A percentile compares a stretch with the other conserved stretches of the same genome.
phyloP scores from a whole-genome alignment of 495 filamentous ascomycete species.

The Annulohypoxylon moriforme region DNA sequence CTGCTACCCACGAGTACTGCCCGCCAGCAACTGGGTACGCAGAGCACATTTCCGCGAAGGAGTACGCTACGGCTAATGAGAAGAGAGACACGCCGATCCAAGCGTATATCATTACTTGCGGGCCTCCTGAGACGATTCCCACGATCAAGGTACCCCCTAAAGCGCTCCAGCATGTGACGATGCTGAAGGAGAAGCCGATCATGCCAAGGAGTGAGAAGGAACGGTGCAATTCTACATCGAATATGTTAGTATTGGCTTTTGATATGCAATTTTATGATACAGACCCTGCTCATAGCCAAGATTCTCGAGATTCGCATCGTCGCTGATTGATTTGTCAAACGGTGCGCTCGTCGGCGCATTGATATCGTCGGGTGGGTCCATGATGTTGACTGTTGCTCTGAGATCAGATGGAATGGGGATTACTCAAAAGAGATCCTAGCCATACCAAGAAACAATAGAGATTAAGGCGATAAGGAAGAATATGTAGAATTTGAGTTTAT shows the following conservation, averaged over 20 bases:
- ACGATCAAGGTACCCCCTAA: not conserved
- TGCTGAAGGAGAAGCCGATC: not conserved
- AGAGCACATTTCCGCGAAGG: not conserved
- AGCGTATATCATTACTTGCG: not conserved
- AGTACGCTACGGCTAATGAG: not conserved
- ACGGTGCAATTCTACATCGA: not conserved
- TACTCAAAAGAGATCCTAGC: no score
- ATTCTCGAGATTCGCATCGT: not conserved
- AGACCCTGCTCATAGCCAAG: not conserved
- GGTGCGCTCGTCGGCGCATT: not conserved
- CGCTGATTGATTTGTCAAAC: not conserved
- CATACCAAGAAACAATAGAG: not conserved
- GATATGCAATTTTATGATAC: not conserved
- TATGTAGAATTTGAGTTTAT: not conserved
- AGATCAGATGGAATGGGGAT: not conserved
- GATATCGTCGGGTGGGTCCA: not conserved
- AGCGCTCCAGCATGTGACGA: not conserved
- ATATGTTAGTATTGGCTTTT: not conserved
- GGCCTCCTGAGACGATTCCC: not conserved
- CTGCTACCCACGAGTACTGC: not conserved
- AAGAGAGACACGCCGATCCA: not conserved
- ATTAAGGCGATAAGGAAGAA: not conserved
- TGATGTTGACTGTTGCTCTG: not conserved
- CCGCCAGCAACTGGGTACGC: not conserved
- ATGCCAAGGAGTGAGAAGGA: not conserved